phyloP scores from a whole-genome alignment of 805 yeast genomes.

The Cyberlindnera subsufficiens region DNA sequence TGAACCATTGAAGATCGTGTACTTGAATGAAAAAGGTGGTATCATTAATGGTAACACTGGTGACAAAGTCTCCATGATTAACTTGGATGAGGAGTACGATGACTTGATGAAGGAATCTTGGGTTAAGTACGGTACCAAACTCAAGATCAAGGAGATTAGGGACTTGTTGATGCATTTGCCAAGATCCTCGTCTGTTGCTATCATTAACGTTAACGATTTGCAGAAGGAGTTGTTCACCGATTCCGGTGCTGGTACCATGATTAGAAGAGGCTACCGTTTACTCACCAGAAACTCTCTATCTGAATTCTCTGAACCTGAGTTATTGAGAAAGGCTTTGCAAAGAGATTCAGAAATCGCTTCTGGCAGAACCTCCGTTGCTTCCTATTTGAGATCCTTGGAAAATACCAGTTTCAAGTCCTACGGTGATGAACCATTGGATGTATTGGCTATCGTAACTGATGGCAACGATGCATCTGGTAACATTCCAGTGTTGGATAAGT shows the following conservation, averaged over 20 bases:
- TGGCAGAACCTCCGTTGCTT: constrained; percentile 70
- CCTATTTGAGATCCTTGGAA: constrained; percentile 72
- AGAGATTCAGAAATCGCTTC: constrained; percentile 71
- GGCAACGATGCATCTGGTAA: constrained; percentile 29
- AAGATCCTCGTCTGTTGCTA: constrained; percentile 95
- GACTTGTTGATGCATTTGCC: constrained; percentile 92
- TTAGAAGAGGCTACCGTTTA: constrained; percentile 93
- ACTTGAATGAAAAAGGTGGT: constrained; percentile 96
- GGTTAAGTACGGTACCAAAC: constrained; percentile 98
- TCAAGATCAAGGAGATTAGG: constrained; percentile 93
- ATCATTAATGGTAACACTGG: constrained; percentile 88
- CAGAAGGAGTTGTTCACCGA: constrained; percentile 98
- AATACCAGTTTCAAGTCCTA: constrained; percentile 61
- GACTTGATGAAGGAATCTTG: constrained; percentile 86
- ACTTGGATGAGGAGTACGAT: constrained; percentile 94
- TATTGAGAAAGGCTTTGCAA: constrained; percentile 67
- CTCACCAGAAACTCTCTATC: constrained; percentile 60
- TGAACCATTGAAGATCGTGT: constrained; percentile 95
- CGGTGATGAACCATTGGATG: constrained; percentile 95
- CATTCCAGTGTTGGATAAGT: constrained; percentile 74
- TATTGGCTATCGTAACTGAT: constrained; percentile 75
- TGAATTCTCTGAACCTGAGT: constrained; percentile 69
- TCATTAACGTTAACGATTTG: constrained; percentile 88
- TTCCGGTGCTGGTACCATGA: constrained; percentile 98
- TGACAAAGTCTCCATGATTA: constrained; percentile 83